These are phyloP conservation scores for Dichotomocladium elegans DNA, from an alignment of 371 early-diverging fungal genomes.

Conservation along the genomic window DNA sequence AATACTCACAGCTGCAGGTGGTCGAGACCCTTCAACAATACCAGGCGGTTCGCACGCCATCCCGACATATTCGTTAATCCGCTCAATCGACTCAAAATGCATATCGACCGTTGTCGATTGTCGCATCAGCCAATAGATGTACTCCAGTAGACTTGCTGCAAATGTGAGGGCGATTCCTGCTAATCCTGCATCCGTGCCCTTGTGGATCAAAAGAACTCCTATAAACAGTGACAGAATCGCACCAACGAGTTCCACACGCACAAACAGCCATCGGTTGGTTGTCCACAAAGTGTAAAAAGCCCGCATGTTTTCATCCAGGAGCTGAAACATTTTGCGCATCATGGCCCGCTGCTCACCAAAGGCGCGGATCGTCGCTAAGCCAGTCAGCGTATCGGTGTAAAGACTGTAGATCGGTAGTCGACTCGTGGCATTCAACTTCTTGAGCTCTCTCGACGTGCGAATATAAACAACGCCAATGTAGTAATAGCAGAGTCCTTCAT, in stretches of 20 bases:
- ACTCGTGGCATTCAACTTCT: conserved; percentile 46
- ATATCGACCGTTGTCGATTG: conserved; percentile 79
- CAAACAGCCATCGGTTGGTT: conserved; percentile 66
- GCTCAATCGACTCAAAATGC: conserved; percentile 83
- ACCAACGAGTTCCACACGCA: conserved; percentile 72
- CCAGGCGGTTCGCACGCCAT: conserved; percentile 73
- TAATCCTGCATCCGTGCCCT: conserved; percentile 63
- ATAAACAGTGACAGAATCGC: conserved; percentile 68
- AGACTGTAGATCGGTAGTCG: conserved; percentile 49
- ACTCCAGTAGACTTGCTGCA: conserved; percentile 55
- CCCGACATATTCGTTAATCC: conserved; percentile 69
- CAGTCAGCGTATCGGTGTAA: conserved; percentile 53
- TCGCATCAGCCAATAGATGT: conserved; percentile 76
- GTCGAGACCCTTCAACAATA: conserved; percentile 46
- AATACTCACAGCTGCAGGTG: conserved; percentile 51
- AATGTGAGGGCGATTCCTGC: conserved; percentile 82
- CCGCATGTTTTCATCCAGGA: conserved; percentile 68
- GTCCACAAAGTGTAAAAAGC: conserved; percentile 80
- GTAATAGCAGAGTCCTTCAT: conserved; percentile 24
- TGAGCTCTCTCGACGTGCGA: conserved; percentile 50
- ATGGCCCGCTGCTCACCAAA: conserved; percentile 41
- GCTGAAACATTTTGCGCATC: conserved; percentile 40
- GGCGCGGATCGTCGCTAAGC: conserved; percentile 52
- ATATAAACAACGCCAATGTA: conserved; percentile 52
- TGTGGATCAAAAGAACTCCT: conserved; percentile 51